Evolutionary conservation across 331 rosid species (phyloP).

Genomic region (Quercus phellos): DNA sequence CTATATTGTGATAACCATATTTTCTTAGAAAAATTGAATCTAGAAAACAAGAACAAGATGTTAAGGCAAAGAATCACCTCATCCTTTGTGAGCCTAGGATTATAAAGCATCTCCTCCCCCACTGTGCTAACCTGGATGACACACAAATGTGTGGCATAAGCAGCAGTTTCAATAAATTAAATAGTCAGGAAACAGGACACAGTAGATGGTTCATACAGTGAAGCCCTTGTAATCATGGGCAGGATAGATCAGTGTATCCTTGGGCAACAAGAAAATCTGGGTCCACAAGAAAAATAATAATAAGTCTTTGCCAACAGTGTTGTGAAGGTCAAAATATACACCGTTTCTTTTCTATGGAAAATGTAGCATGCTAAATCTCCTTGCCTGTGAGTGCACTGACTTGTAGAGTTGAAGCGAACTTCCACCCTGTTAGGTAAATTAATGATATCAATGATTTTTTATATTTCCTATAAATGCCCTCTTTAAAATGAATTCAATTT

Average conservation of each 20-base stretch:
- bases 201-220: constrained; percentile 39
- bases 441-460: constrained; percentile 10
- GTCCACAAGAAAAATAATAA: constrained; percentile 10
- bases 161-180: constrained; percentile 10
- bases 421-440: constrained; percentile 71
- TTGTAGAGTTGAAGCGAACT: constrained; percentile 82
- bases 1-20: background rate
- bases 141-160: constrained; percentile 24
- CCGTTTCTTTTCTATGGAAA: background rate
- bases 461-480: background rate
- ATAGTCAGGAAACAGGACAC: background rate
- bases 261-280: constrained; percentile 80
- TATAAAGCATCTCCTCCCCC: constrained; percentile 71
- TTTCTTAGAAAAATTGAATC: background rate
- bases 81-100: constrained; percentile 75
- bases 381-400: constrained; percentile 90
- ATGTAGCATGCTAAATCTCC: constrained; percentile 16
- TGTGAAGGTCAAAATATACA: background rate
- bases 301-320: background rate
- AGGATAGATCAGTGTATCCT: constrained; percentile 71
- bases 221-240: constrained; percentile 98
- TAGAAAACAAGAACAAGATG: background rate
- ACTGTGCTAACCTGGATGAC: constrained; percentile 72
- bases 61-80: constrained; percentile 43
- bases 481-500: background rate